Base-by-base conservation (phyloP, 495 filamentous ascomycete species). In the Terfezia claveryi region DNA sequence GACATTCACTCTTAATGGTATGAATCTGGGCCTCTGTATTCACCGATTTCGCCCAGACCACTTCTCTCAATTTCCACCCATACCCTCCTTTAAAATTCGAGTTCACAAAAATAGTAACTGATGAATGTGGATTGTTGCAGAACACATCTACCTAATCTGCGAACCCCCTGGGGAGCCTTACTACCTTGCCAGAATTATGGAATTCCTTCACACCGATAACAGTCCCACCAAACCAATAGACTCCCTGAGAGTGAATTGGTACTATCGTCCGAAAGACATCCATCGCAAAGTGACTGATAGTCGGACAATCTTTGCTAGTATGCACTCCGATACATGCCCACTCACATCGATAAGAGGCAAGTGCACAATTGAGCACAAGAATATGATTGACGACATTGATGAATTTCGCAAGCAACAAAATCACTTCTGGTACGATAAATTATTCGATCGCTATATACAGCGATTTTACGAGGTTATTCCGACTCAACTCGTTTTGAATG, bases 111-210 rank as follows among this genome's bases (percentile, higher is more conserved):
- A 20, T 20, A 46, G 4, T 46, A 46, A 20, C 12, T 46, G 41
- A 14, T 46, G 14, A 14, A 46, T 20, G 41, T 14, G 41, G 41
- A 20, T 32, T 38, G 38, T 50, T 56, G 37, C 68, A 99, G 91
- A 99, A 71, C 87, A 94, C 64, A 81, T 94, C 50, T 99, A 96
- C 72, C 77, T 96, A 59, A 81, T 99, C 55, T 99, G 87, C 70
- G 91, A 99, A 68, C 91, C 91, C 14, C 91, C 91, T 2, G 91
- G 91, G 38, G 91, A 99, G 67, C 92, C 91, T 23, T 99, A 99
- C 69, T 99, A 99, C 67, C 71, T 99, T 56, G 87, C 83, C 50
- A 83, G 91, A 55, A 87, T 99, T 65, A 96, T 99, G 88, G 92
- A 96, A 68, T 95, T 95, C 63, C 71, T 94, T 54, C 85, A 92